Percentiles rank a stretch among this genome's conserved stretches.
phyloP scores from a whole-genome alignment of 352 stramenopile genomes.

The Phytophthora europaea region DNA sequence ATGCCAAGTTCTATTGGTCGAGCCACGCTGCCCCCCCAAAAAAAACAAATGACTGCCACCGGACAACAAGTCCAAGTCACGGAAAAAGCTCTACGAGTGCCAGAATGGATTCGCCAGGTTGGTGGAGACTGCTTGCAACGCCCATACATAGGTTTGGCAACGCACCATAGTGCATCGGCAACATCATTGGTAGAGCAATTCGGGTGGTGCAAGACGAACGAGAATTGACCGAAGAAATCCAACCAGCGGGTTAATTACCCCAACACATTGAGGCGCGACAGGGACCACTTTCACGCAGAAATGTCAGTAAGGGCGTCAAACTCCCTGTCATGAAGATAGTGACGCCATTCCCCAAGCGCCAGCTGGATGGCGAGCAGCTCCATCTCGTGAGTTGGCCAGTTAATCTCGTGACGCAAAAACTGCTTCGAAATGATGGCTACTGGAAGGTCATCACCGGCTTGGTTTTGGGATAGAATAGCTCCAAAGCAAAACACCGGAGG shows the following conservation, averaged over 20 bases:
- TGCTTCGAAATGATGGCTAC: conserved; percentile 12
- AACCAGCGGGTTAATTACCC: conserved; percentile 9
- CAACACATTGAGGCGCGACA: neutral
- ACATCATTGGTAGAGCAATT: conserved; percentile 12
- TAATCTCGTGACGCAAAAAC: conserved; percentile 2
- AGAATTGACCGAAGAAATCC: conserved; percentile 12
- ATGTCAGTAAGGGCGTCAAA: conserved; percentile 21
- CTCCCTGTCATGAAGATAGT: conserved; percentile 8
- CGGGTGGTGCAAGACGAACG: conserved; percentile 9
- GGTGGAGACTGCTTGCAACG: too few relatives aligned
- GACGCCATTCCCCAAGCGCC: neutral
- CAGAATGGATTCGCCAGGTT: neutral
- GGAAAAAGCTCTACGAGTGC: neutral
- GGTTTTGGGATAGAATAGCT: neutral
- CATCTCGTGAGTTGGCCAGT: conserved; percentile 15
- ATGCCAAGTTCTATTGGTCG: neutral
- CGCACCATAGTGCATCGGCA: neutral
- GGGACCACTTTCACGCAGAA: conserved; percentile 12
- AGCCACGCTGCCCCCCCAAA: neutral
- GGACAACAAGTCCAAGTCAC: neutral
- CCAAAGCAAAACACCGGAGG: neutral
- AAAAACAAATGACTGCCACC: neutral
- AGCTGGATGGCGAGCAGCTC: conserved; percentile 22
- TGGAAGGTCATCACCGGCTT: neutral
- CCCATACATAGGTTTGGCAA: neutral